Conservation (phyloP, 1,284 basidiomycete genomes). For the Cryptococcus floricola region DNA sequence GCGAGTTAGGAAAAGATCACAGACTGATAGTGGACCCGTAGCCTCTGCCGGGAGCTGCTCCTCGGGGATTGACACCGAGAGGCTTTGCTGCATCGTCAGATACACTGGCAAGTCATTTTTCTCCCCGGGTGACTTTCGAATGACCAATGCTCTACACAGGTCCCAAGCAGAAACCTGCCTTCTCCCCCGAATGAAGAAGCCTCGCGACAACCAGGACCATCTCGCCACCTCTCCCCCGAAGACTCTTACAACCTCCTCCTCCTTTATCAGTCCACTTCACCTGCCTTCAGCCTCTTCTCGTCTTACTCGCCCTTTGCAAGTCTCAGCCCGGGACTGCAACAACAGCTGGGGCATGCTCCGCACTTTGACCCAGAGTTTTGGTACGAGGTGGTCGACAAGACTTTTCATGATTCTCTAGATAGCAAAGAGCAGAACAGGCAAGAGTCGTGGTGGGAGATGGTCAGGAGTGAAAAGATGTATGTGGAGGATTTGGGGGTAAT, state of each 20-base stretch:
- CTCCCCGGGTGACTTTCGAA: too few relatives aligned
- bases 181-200: too few relatives aligned
- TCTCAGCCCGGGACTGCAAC: not conserved
- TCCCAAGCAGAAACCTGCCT: too few relatives aligned
- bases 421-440: conserved; percentile 71
- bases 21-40: too few relatives aligned
- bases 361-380: conserved; percentile 55
- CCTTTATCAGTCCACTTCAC: conserved; percentile 26
- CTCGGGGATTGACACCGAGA: too few relatives aligned
- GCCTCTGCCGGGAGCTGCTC: too few relatives aligned
- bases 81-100: too few relatives aligned
- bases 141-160: too few relatives aligned
- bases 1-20: too few relatives aligned
- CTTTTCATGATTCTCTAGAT: conserved; percentile 63
- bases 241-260: conserved; percentile 33
- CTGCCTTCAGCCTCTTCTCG: not conserved
- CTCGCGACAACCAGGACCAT: not conserved
- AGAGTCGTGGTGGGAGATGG: conserved; percentile 73
- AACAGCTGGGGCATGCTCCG: not conserved
- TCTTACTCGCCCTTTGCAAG: not conserved
- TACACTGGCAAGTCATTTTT: too few relatives aligned
- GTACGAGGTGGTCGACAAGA: conserved; percentile 66
- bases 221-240: conserved; percentile 9
- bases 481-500: conserved; percentile 67
- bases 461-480: conserved; percentile 76